phyloP scores from a whole-genome alignment of 768 basidiomycete species.

The Pleurotus pulmonarius region DNA sequence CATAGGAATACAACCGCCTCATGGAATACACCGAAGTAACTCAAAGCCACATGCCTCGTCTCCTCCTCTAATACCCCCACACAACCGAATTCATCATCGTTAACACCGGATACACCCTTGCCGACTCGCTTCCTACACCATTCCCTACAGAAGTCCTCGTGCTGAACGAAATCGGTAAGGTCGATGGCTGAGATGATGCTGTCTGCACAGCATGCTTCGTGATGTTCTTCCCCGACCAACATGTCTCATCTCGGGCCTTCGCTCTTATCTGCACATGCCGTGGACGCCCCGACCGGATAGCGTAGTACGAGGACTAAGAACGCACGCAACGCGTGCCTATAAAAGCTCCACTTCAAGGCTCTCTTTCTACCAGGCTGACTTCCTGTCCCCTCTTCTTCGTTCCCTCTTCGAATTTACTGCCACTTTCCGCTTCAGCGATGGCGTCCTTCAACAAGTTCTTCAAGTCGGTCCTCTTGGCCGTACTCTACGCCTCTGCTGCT shows the following conservation, averaged over 20 bases:
- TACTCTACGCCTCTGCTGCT: slow-evolving; percentile 22
- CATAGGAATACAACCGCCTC: not conserved
- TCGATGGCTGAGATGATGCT: not conserved
- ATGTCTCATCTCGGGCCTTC: not conserved
- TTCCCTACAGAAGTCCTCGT: not conserved
- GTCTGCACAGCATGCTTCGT: not conserved
- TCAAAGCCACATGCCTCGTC: not conserved
- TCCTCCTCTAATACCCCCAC: not conserved
- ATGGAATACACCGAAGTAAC: slow-evolving; percentile 1
- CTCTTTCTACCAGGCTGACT: not conserved
- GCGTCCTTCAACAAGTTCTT: slow-evolving; percentile 25
- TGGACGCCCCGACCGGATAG: too few relatives aligned
- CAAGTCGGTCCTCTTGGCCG: slow-evolving; percentile 23
- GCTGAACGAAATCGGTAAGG: not conserved
- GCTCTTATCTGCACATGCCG: slow-evolving; percentile 4
- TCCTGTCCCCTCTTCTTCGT: not conserved
- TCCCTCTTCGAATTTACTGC: not conserved
- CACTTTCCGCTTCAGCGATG: slow-evolving; percentile 10
- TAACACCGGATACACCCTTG: not conserved
- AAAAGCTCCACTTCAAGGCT: not conserved
- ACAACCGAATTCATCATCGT: not conserved
- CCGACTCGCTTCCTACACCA: not conserved
- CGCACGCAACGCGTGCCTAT: not conserved
- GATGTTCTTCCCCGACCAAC: not conserved
- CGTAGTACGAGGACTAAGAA: too few relatives aligned